phyloP scores from a whole-genome alignment of 768 basidiomycete genomes.

The Leccinum uliginosum region DNA sequence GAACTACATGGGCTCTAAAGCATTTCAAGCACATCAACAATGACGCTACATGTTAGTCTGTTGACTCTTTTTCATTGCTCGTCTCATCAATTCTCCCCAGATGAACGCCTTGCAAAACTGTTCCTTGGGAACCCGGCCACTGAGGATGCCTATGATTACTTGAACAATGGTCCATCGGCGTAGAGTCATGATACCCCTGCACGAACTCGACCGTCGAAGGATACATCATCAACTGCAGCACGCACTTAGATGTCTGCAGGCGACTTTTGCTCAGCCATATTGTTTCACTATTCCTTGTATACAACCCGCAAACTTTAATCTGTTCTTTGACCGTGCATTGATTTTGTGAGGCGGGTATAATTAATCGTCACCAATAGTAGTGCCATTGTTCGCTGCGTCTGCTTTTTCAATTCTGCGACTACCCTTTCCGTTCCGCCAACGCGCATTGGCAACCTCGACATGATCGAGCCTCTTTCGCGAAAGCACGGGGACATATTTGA shows the following conservation, averaged over 20 bases:
- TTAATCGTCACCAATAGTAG: slow-evolving; percentile 6
- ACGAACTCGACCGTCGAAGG: background rate
- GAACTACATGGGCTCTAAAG: slow-evolving; percentile 67
- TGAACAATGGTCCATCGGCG: slow-evolving; percentile 44
- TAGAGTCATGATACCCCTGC: slow-evolving; percentile 13
- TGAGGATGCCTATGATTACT: slow-evolving; percentile 76
- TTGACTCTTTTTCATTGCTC: background rate
- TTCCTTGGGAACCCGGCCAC: slow-evolving; percentile 62
- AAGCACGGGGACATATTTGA: slow-evolving; percentile 66
- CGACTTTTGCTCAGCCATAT: slow-evolving; percentile 16
- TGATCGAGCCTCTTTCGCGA: slow-evolving; percentile 63
- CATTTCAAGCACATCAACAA: slow-evolving; percentile 69
- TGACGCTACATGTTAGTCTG: slow-evolving; percentile 67
- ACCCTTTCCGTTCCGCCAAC: slow-evolving; percentile 72
- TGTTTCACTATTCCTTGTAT: slow-evolving; percentile 8
- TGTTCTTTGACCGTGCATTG: background rate
- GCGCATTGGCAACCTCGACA: slow-evolving; percentile 70
- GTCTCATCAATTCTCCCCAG: slow-evolving; percentile 20
- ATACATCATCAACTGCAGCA: slow-evolving; percentile 2
- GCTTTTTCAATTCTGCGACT: slow-evolving; percentile 39
- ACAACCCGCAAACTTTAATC: slow-evolving; percentile 15
- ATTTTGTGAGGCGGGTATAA: background rate
- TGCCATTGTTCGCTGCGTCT: slow-evolving; percentile 3
- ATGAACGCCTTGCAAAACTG: slow-evolving; percentile 59
- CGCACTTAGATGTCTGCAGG: slow-evolving; percentile 7